Percentiles rank a stretch among this genome's conserved stretches.
Conservation (phyloP, 2,329 filamentous ascomycete genomes). For the Aspergillus unguis region DNA sequence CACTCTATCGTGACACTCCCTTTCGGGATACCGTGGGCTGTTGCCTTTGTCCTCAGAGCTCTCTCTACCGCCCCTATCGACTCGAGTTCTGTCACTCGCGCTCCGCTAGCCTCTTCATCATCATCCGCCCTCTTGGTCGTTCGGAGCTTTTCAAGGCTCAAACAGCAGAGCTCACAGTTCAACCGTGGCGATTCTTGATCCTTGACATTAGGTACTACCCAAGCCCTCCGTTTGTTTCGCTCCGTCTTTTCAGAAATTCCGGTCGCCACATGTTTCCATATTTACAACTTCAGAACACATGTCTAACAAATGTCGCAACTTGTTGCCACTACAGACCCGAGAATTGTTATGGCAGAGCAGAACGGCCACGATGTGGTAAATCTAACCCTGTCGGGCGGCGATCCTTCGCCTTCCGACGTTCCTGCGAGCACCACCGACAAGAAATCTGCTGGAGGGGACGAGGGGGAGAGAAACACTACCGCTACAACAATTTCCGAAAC, state of each 20-base stretch:
- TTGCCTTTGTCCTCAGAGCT: conserved; percentile 22
- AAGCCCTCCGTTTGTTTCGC: conserved; percentile 18
- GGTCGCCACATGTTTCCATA: conserved; percentile 19
- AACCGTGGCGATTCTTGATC: conserved; percentile 43
- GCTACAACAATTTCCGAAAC: conserved; percentile 30
- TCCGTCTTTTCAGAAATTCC: conserved; percentile 14
- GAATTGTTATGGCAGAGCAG: conserved; percentile 71
- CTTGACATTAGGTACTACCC: conserved; percentile 43
- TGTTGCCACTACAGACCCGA: conserved; percentile 42
- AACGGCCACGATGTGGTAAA: conserved; percentile 69
- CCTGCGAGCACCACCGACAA: conserved; percentile 59
- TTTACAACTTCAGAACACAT: conserved; percentile 21
- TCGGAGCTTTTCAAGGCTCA: conserved; percentile 34
- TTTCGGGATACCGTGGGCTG: conserved; percentile 27
- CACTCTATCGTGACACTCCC: conserved; percentile 23
- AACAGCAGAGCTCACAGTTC: conserved; percentile 34
- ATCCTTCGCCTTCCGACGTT: conserved; percentile 62
- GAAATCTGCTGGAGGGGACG: conserved; percentile 51
- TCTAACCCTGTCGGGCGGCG: conserved; percentile 65
- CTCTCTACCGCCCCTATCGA: conserved; percentile 17
- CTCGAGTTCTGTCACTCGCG: conserved; percentile 21
- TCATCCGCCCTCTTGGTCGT: conserved; percentile 29
- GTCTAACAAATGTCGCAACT: conserved; percentile 36
- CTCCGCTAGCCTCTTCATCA: conserved; percentile 24
- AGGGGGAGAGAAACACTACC: conserved; percentile 42